Percentiles rank a stretch among this genome's conserved stretches.
Conservation (phyloP, 2,329 filamentous ascomycete genomes). For the Curvularia sp. region DNA sequence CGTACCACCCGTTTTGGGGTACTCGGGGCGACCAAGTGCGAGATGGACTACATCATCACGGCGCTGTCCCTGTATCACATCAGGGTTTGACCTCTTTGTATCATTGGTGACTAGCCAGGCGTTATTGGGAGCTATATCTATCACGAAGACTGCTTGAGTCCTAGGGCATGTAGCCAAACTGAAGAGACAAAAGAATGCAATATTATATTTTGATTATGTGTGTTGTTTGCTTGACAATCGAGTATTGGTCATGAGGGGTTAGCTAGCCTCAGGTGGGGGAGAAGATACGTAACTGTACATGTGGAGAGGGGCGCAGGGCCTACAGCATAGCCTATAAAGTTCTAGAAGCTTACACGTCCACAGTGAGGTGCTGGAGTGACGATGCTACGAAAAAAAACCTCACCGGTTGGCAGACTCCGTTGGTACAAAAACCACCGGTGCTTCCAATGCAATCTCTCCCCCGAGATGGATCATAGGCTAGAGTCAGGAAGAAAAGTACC, state of each 20-base stretch:
- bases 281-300: conserved; percentile 22
- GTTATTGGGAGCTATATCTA: conserved; percentile 29
- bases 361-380: not conserved
- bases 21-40: not conserved
- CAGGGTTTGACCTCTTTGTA: conserved; percentile 30
- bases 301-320: conserved; percentile 19
- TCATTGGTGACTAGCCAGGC: conserved; percentile 41
- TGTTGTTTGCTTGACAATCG: not conserved
- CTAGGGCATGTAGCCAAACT: conserved; percentile 10
- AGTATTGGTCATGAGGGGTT: conserved; percentile 8
- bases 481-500: conserved; percentile 1
- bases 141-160: conserved; percentile 9
- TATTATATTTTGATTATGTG: not conserved
- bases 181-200: conserved; percentile 17
- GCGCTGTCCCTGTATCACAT: not conserved
- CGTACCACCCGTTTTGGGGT: conserved; percentile 7
- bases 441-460: not conserved
- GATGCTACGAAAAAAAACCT: too few relatives aligned
- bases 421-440: not conserved
- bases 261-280: conserved; percentile 15
- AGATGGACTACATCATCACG: conserved; percentile 9
- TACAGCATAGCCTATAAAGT: conserved; percentile 27
- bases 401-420: not conserved
- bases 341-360: conserved; percentile 14
- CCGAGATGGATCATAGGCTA: not conserved